These are phyloP conservation scores for Cyamopsis tetragonoloba DNA, from an alignment of 306 rosid genomes.

Conservation along the genomic window DNA sequence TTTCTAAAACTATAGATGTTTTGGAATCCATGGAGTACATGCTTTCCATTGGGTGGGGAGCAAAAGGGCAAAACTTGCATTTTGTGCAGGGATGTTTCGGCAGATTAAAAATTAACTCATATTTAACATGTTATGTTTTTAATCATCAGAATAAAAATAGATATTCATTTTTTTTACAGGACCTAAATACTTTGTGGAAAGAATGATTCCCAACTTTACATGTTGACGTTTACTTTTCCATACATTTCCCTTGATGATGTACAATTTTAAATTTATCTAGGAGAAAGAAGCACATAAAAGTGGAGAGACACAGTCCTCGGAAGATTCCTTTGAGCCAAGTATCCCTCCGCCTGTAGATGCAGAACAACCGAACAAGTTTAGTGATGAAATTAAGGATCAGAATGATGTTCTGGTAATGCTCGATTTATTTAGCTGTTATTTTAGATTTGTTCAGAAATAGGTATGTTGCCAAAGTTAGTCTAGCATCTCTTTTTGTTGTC, in stretches of 20 bases:
- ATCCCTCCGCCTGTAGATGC: conserved; percentile 39
- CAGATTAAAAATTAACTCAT: background rate
- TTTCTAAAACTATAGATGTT: background rate
- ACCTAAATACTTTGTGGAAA: background rate
- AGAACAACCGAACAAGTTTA: conserved; percentile 41
- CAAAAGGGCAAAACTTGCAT: background rate
- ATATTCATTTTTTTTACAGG: background rate
- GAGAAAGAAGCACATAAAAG: conserved; percentile 48
- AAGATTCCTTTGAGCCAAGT: conserved; percentile 39
- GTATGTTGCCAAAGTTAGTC: conserved; percentile 6
- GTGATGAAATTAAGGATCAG: conserved; percentile 50
- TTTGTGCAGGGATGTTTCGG: background rate
- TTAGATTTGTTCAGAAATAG: conserved; percentile 10
- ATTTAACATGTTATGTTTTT: background rate
- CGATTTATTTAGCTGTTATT: conserved; percentile 13
- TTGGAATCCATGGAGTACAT: background rate
- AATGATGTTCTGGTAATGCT: conserved; percentile 45
- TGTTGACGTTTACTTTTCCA: background rate
- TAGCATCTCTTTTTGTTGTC: background rate
- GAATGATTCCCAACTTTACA: background rate
- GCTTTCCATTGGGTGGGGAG: background rate
- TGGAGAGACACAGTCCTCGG: conserved; percentile 41
- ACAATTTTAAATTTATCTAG: conserved; percentile 32
- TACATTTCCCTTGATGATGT: conserved; percentile 10
- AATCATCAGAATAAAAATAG: background rate